These are phyloP conservation scores for Pichia paraexigua DNA, from an alignment of 805 yeast genomes.

Conservation along the genomic window DNA sequence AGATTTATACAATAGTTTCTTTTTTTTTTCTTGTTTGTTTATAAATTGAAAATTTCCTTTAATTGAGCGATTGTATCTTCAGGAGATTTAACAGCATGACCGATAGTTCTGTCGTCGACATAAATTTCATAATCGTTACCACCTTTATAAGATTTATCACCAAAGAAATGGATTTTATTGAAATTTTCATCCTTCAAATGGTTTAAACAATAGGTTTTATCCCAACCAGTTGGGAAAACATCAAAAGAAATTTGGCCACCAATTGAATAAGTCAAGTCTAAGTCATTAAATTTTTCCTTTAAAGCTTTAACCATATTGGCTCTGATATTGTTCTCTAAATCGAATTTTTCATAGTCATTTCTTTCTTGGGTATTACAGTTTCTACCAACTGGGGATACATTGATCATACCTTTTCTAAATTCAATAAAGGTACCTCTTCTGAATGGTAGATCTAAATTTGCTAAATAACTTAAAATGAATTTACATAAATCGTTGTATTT, in stretches of 20 bases:
- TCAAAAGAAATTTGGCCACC: slow-evolving; percentile 99
- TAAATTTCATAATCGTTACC: slow-evolving; percentile 99
- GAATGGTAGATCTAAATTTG: slow-evolving; percentile 83
- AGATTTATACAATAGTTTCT: not conserved
- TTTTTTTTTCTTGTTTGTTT: slow-evolving; percentile 11
- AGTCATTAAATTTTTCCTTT: slow-evolving; percentile 74
- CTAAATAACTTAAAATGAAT: slow-evolving; percentile 76
- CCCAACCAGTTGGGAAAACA: slow-evolving; percentile 99
- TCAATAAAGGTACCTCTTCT: slow-evolving; percentile 99
- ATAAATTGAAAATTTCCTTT: slow-evolving; percentile 66
- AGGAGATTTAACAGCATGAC: slow-evolving; percentile 88
- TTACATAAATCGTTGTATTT: slow-evolving; percentile 83
- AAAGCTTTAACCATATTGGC: slow-evolving; percentile 77
- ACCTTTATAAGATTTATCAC: slow-evolving; percentile 95
- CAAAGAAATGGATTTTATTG: slow-evolving; percentile 90
- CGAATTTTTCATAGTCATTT: slow-evolving; percentile 82
- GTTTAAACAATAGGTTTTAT: slow-evolving; percentile 94
- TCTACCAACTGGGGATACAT: slow-evolving; percentile 97
- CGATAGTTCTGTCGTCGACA: slow-evolving; percentile 85
- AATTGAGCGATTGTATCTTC: slow-evolving; percentile 81
- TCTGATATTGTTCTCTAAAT: slow-evolving; percentile 74
- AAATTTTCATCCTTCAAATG: slow-evolving; percentile 85
- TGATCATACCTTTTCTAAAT: slow-evolving; percentile 99
- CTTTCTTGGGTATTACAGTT: slow-evolving; percentile 94
- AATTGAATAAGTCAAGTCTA: slow-evolving; percentile 87